Conservation (phyloP, 108 stramenopile species). For the Seminavis robusta region DNA sequence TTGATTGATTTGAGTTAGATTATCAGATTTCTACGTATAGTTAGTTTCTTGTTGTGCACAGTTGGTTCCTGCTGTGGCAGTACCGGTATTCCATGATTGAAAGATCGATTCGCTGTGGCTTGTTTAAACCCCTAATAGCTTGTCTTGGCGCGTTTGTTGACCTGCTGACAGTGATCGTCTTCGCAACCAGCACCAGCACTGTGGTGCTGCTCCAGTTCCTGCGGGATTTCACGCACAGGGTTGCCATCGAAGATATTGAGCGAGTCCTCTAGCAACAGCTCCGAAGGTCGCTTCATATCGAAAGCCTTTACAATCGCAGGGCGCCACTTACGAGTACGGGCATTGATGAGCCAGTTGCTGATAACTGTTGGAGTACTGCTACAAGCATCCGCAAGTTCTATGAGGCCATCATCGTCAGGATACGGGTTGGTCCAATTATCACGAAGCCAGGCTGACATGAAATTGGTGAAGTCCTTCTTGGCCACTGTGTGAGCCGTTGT, state of each 20-base stretch:
- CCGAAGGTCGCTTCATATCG: slow-evolving; percentile 42
- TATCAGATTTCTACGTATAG: too few relatives aligned
- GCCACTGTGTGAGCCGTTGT: neutral
- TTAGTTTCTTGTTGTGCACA: too few relatives aligned
- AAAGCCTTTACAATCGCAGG: slow-evolving; percentile 50
- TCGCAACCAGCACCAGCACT: neutral
- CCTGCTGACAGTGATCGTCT: too few relatives aligned
- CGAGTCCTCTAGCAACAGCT: slow-evolving; percentile 48
- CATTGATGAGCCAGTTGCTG: slow-evolving; percentile 59
- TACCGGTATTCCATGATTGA: too few relatives aligned
- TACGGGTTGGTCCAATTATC: slow-evolving; percentile 49
- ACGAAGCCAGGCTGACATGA: slow-evolving; percentile 32
- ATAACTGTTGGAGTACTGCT: slow-evolving; percentile 21
- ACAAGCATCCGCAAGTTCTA: slow-evolving; percentile 17
- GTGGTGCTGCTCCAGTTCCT: too few relatives aligned
- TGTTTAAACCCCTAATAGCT: too few relatives aligned
- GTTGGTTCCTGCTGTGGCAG: too few relatives aligned
- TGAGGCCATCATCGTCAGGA: slow-evolving; percentile 31
- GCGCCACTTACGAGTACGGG: slow-evolving; percentile 59
- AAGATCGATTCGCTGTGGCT: too few relatives aligned
- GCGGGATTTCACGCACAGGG: slow-evolving; percentile 3
- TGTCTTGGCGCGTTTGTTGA: too few relatives aligned
- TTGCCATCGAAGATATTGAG: slow-evolving; percentile 39
- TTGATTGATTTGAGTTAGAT: too few relatives aligned
- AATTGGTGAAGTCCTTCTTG: slow-evolving; percentile 5